These are phyloP conservation scores for Psilocybe mexicana DNA, from an alignment of 1,284 basidiomycete species.

Conservation along the genomic window DNA sequence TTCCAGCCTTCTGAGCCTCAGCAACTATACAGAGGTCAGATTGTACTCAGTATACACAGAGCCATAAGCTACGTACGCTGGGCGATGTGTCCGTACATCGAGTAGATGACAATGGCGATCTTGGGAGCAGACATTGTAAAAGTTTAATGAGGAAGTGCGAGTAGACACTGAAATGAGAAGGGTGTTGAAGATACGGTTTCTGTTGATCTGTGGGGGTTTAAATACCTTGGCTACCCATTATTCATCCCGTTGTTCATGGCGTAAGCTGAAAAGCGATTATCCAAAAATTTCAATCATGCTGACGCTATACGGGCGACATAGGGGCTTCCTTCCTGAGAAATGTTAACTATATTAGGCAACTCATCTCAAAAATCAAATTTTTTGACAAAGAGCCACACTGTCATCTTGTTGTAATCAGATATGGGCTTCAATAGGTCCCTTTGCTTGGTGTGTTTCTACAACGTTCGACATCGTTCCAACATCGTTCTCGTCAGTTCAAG, in stretches of 20 bases:
- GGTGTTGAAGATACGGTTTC: not conserved
- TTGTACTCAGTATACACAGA: not conserved
- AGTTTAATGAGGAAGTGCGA: not conserved
- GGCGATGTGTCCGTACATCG: slow-evolving; percentile 80
- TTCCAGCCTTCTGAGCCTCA: slow-evolving; percentile 74
- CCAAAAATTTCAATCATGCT: slow-evolving; percentile 3
- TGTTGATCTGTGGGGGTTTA: not conserved
- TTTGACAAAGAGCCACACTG: not conserved
- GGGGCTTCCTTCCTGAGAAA: slow-evolving; percentile 11
- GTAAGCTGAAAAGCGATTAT: slow-evolving; percentile 11
- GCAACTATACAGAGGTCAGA: slow-evolving; percentile 53
- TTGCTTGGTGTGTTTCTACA: too few species aligned
- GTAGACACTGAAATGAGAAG: not conserved
- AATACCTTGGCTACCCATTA: not conserved
- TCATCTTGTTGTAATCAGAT: not conserved
- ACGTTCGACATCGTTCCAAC: too few species aligned
- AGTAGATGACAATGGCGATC: slow-evolving; percentile 46
- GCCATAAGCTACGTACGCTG: slow-evolving; percentile 48
- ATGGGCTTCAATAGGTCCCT: too few species aligned
- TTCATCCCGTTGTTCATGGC: slow-evolving; percentile 6
- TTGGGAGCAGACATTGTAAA: slow-evolving; percentile 22
- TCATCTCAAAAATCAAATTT: not conserved
- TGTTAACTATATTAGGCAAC: slow-evolving; percentile 7
- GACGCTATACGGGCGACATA: not conserved
- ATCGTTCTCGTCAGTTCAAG: too few species aligned